Evolutionary conservation across 495 filamentous ascomycete species (phyloP).

Genomic region (Cetradonia linearis): DNA sequence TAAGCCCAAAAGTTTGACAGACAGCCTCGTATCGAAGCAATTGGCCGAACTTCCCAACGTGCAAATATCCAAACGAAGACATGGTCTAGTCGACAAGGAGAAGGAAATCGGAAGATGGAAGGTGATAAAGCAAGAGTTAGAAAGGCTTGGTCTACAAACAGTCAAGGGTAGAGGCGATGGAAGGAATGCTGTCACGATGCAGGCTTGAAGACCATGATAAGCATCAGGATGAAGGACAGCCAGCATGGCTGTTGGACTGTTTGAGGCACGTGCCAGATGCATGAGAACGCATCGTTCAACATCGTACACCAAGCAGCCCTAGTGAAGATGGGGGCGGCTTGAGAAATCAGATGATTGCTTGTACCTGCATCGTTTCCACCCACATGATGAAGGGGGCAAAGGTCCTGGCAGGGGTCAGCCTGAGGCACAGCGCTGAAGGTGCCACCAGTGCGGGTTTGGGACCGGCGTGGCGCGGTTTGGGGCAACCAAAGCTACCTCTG

Average conservation of each 20-base stretch:
- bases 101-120: conserved; percentile 74
- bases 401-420: not conserved
- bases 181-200: not conserved
- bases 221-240: not conserved
- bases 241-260: not conserved
- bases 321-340: not conserved
- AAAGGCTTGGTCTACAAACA: conserved; percentile 44
- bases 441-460: not conserved
- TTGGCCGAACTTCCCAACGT: conserved; percentile 54
- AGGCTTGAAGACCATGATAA: not conserved
- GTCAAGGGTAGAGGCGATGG: not conserved
- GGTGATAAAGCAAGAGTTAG: conserved; percentile 64
- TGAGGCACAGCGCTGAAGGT: not conserved
- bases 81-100: conserved; percentile 61
- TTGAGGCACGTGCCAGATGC: not conserved
- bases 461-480: no score
- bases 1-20: conserved; percentile 46
- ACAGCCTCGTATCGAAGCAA: conserved; percentile 30
- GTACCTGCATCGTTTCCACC: not conserved
- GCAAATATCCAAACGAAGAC: conserved; percentile 46
- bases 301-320: not conserved
- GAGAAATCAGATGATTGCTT: not conserved
- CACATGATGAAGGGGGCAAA: not conserved
- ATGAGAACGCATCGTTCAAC: not conserved
- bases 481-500: not conserved